phyloP scores from a whole-genome alignment of 225 moss, liverwort and hornwort species.

The Asterella californica region DNA sequence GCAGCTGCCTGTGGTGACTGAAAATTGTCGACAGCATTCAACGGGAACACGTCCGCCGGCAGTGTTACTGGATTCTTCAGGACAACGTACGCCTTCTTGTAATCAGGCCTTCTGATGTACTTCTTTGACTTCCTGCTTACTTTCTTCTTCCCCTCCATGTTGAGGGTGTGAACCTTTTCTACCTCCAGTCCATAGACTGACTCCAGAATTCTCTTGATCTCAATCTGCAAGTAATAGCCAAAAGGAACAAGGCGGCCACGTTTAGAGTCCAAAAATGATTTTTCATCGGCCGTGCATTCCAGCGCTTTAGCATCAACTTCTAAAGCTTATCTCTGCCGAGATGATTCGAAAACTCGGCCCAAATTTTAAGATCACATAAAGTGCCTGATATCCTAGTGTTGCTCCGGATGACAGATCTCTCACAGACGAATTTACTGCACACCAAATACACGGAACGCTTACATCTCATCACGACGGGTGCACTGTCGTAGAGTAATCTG shows the following conservation, averaged over 20 bases:
- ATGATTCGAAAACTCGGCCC: too few species aligned
- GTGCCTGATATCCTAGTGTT: too few species aligned
- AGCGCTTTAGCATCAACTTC: too few species aligned
- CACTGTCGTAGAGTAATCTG: neutral
- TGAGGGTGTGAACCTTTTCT: constrained; percentile 90
- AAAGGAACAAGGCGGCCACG: neutral
- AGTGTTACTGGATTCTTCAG: constrained; percentile 79
- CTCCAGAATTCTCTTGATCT: constrained; percentile 90
- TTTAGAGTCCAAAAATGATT: neutral
- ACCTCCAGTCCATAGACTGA: constrained; percentile 91
- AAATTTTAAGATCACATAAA: too few species aligned
- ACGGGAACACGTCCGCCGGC: constrained; percentile 76
- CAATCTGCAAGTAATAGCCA: constrained; percentile 55
- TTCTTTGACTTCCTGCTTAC: constrained; percentile 52
- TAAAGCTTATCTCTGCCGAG: too few species aligned
- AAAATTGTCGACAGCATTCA: constrained; percentile 57
- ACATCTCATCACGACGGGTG: neutral
- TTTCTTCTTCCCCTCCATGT: constrained; percentile 99
- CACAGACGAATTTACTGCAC: too few species aligned
- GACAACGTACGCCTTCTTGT: constrained; percentile 97
- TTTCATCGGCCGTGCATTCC: too few species aligned
- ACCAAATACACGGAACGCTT: neutral
- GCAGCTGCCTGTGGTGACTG: constrained; percentile 11
- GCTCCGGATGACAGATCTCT: too few species aligned
- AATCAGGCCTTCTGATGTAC: constrained; percentile 83